Evolutionary conservation across 2,329 filamentous ascomycete genomes (phyloP).

Genomic region (Calonectria pauciramosa): DNA sequence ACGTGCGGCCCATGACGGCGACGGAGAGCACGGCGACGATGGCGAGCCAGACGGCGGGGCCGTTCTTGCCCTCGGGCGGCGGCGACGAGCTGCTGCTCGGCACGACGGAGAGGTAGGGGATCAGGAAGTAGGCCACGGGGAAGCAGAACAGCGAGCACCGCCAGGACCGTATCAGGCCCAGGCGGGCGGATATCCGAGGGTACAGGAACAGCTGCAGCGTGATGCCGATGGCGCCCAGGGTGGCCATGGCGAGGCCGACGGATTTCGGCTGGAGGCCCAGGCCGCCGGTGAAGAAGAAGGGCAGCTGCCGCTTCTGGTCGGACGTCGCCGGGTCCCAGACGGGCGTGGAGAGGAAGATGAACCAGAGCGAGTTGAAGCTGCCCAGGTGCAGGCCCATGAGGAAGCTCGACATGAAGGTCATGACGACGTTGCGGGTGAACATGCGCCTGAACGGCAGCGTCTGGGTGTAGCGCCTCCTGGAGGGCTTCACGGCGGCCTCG

Average conservation of each 20-base stretch:
- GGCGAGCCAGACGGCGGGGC: slow-evolving; percentile 72
- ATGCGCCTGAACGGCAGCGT: slow-evolving; percentile 67
- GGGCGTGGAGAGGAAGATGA: slow-evolving; percentile 82
- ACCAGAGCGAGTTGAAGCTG: slow-evolving; percentile 82
- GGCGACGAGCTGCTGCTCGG: slow-evolving; percentile 65
- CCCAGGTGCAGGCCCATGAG: slow-evolving; percentile 81
- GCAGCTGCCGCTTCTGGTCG: slow-evolving; percentile 53
- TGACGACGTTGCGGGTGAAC: slow-evolving; percentile 67
- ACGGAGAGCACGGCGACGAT: slow-evolving; percentile 73
- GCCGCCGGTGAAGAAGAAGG: slow-evolving; percentile 79
- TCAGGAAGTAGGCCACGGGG: slow-evolving; percentile 76
- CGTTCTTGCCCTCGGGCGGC: slow-evolving; percentile 66
- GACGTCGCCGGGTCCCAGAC: slow-evolving; percentile 63
- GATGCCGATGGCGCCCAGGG: slow-evolving; percentile 83
- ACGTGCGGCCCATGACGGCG: slow-evolving; percentile 77
- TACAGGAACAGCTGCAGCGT: slow-evolving; percentile 59
- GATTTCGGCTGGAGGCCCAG: slow-evolving; percentile 79
- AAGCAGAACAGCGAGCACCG: slow-evolving; percentile 75
- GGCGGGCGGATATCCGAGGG: slow-evolving; percentile 28
- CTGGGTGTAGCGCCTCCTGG: slow-evolving; percentile 56
- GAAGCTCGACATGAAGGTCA: slow-evolving; percentile 74
- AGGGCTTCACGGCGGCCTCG: slow-evolving; percentile 16
- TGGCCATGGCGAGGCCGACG: slow-evolving; percentile 84
- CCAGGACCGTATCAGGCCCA: slow-evolving; percentile 31
- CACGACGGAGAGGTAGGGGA: slow-evolving; percentile 79